phyloP scores from a whole-genome alignment of 2,329 filamentous ascomycete species.

The Myriosclerotinia curreyana region DNA sequence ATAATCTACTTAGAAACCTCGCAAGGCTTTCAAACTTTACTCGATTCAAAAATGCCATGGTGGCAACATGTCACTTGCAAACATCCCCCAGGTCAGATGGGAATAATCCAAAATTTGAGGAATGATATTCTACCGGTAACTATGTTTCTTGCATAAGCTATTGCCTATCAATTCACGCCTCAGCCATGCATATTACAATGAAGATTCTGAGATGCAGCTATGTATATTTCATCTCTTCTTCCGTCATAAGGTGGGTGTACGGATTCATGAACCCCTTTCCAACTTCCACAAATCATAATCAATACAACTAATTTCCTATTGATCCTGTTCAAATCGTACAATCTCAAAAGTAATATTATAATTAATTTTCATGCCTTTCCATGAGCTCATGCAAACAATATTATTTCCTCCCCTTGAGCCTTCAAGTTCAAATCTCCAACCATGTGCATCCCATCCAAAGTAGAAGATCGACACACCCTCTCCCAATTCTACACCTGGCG shows the following conservation, averaged over 20 bases:
- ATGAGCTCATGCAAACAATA: not conserved
- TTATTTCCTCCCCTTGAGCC: too few species aligned
- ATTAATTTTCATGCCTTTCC: not conserved
- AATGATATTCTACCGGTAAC: conserved; percentile 2
- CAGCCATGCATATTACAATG: not conserved
- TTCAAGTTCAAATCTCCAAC: conserved; percentile 2
- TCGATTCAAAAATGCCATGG: not conserved
- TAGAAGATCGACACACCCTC: conserved; percentile 33
- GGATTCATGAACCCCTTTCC: too few species aligned
- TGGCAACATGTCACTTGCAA: not conserved
- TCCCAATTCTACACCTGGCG: conserved; percentile 32
- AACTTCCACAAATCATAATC: too few species aligned
- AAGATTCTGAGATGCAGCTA: not conserved
- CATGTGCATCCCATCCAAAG: conserved; percentile 31
- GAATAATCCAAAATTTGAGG: not conserved
- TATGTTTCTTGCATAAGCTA: not conserved
- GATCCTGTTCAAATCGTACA: too few species aligned
- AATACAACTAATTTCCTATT: too few species aligned
- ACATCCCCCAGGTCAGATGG: not conserved
- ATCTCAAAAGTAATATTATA: too few species aligned
- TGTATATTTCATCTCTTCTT: not conserved
- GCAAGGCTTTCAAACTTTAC: not conserved
- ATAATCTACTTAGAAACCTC: too few species aligned
- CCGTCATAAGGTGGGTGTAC: too few species aligned
- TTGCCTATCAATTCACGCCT: not conserved